Evolutionary conservation across 441 rosid genomes (phyloP).

Genomic region (Bocquillonia castaneifolia): DNA sequence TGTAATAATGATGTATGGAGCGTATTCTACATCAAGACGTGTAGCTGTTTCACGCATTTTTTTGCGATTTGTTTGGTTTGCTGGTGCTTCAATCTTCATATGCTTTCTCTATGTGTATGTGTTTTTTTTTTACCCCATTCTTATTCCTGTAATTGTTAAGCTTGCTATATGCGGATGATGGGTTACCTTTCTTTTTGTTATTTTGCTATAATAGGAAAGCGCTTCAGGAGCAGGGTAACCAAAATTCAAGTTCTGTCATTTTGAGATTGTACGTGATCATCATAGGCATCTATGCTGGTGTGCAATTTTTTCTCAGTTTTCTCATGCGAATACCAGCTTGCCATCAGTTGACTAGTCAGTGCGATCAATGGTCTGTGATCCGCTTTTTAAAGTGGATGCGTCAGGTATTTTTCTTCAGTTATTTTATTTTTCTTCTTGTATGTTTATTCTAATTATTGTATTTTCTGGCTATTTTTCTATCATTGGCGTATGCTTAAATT

Average conservation of each 20-base stretch:
- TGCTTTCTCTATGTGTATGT: conserved; percentile 94
- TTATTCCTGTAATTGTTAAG: conserved; percentile 20
- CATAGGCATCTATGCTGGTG: conserved; percentile 76
- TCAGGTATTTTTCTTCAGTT: conserved; percentile 50
- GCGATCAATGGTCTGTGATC: conserved; percentile 76
- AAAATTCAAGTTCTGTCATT: conserved; percentile 42
- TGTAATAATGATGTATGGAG: conserved; percentile 94
- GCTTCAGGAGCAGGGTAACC: conserved; percentile 52
- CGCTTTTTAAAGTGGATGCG: conserved; percentile 98
- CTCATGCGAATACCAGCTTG: conserved; percentile 90
- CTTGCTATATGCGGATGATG: neutral
- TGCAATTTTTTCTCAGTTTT: conserved; percentile 77
- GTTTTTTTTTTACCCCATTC: conserved; percentile 8
- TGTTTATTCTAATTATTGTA: conserved; percentile 8
- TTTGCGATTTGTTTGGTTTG: conserved; percentile 87
- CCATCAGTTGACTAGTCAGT: conserved; percentile 67
- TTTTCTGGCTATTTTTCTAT: neutral
- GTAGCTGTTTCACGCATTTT: conserved; percentile 80
- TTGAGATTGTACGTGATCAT: conserved; percentile 74
- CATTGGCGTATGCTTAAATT: neutral
- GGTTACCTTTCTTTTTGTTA: conserved; percentile 10
- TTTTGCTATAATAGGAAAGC: conserved; percentile 49
- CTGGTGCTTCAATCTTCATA: conserved; percentile 66
- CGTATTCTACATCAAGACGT: conserved; percentile 79
- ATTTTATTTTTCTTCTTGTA: conserved; percentile 7